Conservation (phyloP, 2,329 filamentous ascomycete genomes). For the Bertia moriformis region DNA sequence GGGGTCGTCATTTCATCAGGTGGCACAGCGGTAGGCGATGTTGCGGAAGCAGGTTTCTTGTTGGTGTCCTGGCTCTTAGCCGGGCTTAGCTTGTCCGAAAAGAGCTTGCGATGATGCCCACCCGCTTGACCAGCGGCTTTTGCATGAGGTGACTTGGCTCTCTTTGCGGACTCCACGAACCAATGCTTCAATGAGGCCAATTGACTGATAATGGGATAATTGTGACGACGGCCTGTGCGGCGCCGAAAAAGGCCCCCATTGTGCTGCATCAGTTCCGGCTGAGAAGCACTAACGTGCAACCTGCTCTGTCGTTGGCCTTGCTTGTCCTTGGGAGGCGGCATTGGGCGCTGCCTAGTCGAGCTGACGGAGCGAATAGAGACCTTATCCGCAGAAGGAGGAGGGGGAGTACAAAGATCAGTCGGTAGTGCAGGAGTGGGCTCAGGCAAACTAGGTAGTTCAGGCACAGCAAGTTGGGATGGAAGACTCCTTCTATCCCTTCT, state of each 20-base stretch:
- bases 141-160: background rate
- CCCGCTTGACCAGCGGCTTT: background rate
- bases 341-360: slow-evolving; percentile 39
- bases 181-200: background rate
- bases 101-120: background rate
- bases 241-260: background rate
- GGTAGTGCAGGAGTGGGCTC: slow-evolving; percentile 13
- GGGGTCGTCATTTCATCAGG: background rate
- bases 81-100: background rate
- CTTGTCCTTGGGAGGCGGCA: slow-evolving; percentile 49
- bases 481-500: slow-evolving; percentile 27
- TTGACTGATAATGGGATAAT: slow-evolving; percentile 1
- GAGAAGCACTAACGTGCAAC: slow-evolving; percentile 1
- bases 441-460: slow-evolving; percentile 17
- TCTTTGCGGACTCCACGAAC: slow-evolving; percentile 1
- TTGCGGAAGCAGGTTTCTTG: background rate
- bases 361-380: slow-evolving; percentile 36
- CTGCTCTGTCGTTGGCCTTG: slow-evolving; percentile 20
- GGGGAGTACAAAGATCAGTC: slow-evolving; percentile 10
- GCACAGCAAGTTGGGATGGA: background rate
- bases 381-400: slow-evolving; percentile 42
- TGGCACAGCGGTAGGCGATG: background rate
- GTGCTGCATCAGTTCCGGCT: background rate
- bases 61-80: background rate
- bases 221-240: background rate